Base-by-base conservation (phyloP, 2,329 filamentous ascomycete species). In the Cadophora sp. region DNA sequence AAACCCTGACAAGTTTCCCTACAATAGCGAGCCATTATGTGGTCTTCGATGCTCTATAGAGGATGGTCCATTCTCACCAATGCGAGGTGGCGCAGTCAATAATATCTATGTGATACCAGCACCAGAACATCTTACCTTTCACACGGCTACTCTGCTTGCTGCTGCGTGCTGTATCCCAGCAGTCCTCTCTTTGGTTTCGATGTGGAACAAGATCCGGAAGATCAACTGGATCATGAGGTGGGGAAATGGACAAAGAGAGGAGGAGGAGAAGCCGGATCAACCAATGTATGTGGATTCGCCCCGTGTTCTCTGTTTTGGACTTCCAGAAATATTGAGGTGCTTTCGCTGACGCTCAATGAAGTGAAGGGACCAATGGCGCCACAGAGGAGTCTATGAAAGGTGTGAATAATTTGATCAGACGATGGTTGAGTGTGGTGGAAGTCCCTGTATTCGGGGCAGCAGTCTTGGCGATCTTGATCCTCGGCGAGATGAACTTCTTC, bases 141-240 rank as follows among this genome's bases (percentile, higher is more conserved):
- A 85, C 58, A 83, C 87, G 0, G 86, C 82, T 0, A 90, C 86
- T 9, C 82, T 91, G 1, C 79, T 91, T 1, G 84, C 87, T 0
- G 87, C 88, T 1, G 89, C 86, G 1, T 90, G 88, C 68, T 91
- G 88, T 67, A 85, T 92, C 2, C 88, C 89, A 0, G 87, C 88
- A 1, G 84, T 91, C 11, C 77, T 91, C 0, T 88, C 86, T 9
- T 77, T 91, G 9, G 80, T 87, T 0, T 88, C 85, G 0, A 90
- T 87, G 78, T 88, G 86, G 84, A 85, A 87, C 70, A 90, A 88
- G 73, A 89, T 91, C 4, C 76, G 89, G 1, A 84, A 89, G 68
- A 83, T 85, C 61, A 90, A 90, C 68, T 89, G 86, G 86, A 86
- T 82, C 69, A 80, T 77, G 50, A 78, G 79, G 0, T 83, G 81